These are phyloP conservation scores for Erodium maritimum DNA, from an alignment of 345 rosid genomes.

Conservation along the genomic window DNA sequence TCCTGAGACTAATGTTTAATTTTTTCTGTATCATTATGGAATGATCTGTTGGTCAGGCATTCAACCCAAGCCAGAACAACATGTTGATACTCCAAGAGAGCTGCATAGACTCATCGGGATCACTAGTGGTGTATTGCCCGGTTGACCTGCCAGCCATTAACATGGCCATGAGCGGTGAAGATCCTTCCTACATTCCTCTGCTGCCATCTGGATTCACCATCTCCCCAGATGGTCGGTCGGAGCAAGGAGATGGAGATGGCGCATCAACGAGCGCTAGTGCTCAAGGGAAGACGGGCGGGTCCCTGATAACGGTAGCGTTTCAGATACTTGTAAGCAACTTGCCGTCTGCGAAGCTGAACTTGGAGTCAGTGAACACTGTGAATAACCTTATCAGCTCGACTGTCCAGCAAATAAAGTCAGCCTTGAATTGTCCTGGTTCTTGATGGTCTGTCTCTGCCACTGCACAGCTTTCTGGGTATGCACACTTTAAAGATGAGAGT, in stretches of 20 bases:
- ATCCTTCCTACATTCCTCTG: constrained; percentile 70
- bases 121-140: constrained; percentile 73
- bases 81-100: constrained; percentile 96
- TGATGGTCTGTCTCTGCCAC: constrained; percentile 24
- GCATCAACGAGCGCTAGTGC: constrained; percentile 58
- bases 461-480: constrained; percentile 25
- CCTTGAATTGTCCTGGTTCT: constrained; percentile 66
- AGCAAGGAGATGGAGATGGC: constrained; percentile 33
- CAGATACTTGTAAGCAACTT: constrained; percentile 84
- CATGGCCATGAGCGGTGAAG: constrained; percentile 92
- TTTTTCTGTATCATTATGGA: not conserved
- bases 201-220: constrained; percentile 93
- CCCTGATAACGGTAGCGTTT: constrained; percentile 74
- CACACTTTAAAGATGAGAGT: constrained; percentile 30
- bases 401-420: constrained; percentile 83
- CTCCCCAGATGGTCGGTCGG: constrained; percentile 49
- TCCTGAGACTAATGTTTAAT: too few species aligned
- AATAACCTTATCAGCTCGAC: constrained; percentile 79
- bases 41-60: constrained; percentile 34
- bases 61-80: constrained; percentile 62
- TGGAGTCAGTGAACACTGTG: constrained; percentile 91
- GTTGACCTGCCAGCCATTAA: constrained; percentile 72
- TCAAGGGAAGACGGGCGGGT: constrained; percentile 22
- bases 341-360: constrained; percentile 77
- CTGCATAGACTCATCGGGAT: constrained; percentile 77